These are phyloP conservation scores for Blastobotrys terrestris DNA, from an alignment of 805 yeast species.

Conservation along the genomic window DNA sequence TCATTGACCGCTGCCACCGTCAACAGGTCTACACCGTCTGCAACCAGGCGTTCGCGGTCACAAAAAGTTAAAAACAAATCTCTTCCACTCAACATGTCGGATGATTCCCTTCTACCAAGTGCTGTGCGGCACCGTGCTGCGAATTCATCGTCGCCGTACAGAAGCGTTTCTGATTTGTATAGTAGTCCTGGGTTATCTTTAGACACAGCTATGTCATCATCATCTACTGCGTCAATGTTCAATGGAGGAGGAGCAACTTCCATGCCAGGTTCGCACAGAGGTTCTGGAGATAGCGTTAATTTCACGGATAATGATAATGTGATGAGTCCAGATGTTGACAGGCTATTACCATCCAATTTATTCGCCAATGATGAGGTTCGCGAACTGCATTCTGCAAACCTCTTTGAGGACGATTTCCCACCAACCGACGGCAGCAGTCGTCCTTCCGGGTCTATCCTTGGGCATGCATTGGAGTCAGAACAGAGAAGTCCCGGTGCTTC, in stretches of 20 bases:
- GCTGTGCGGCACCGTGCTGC: neutral
- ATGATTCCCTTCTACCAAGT: neutral
- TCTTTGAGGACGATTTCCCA: neutral
- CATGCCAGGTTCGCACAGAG: constrained; percentile 1
- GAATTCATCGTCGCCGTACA: neutral
- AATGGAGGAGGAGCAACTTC: neutral
- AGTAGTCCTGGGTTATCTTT: neutral
- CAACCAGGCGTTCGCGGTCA: constrained; percentile 2
- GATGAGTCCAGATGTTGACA: constrained; percentile 32
- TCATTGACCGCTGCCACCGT: constrained; percentile 15
- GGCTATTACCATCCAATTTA: constrained; percentile 34
- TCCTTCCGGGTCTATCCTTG: constrained; percentile 14
- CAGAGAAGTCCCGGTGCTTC: constrained; percentile 8
- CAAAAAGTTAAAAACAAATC: neutral
- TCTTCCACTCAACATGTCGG: constrained; percentile 1
- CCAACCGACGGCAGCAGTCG: constrained; percentile 2
- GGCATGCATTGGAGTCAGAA: constrained; percentile 9
- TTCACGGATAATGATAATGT: constrained; percentile 25
- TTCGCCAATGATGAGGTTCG: constrained; percentile 23
- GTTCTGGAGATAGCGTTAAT: neutral
- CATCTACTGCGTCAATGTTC: neutral
- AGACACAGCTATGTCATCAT: neutral
- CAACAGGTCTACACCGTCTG: neutral
- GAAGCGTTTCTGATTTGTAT: neutral
- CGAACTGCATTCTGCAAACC: constrained; percentile 14